Evolutionary conservation across 306 rosid species (phyloP).

Genomic region (Corylus heterophylla): DNA sequence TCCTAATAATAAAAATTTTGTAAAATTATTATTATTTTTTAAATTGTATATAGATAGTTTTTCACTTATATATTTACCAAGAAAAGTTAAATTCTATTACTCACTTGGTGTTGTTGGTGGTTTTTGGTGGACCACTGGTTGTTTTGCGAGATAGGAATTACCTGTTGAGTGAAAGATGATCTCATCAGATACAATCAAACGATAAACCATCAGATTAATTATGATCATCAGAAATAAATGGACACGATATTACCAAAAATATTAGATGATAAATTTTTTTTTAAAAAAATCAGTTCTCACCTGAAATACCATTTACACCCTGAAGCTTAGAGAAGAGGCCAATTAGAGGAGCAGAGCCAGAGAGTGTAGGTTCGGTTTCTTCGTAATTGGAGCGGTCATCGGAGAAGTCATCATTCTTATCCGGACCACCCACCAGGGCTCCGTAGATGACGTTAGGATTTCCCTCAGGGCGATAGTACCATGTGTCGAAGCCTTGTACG

Average conservation of each 20-base stretch:
- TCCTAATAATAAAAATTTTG: too few relatives aligned
- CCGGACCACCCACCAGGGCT: constrained; percentile 88
- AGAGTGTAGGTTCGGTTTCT: constrained; percentile 79
- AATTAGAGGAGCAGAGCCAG: constrained; percentile 75
- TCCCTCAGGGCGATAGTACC: constrained; percentile 56
- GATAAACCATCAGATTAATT: background rate
- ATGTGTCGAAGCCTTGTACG: constrained; percentile 68
- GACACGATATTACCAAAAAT: too few relatives aligned
- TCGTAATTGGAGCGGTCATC: constrained; percentile 84
- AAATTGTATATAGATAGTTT: background rate
- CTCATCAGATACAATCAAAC: background rate
- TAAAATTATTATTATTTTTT: too few relatives aligned
- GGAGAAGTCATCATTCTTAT: constrained; percentile 50
- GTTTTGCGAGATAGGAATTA: constrained; percentile 24
- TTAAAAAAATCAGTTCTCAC: constrained; percentile 22
- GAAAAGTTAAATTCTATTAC: constrained; percentile 6
- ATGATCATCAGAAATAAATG: background rate
- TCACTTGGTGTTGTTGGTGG: constrained; percentile 34
- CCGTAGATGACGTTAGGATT: constrained; percentile 74
- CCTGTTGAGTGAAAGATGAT: constrained; percentile 29
- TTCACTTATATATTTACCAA: background rate
- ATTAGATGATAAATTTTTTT: background rate
- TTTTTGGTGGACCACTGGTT: constrained; percentile 28
- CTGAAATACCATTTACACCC: constrained; percentile 44
- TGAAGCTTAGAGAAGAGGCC: constrained; percentile 84